Conservation (phyloP, 805 yeast genomes). For the Teunomyces atbi region DNA sequence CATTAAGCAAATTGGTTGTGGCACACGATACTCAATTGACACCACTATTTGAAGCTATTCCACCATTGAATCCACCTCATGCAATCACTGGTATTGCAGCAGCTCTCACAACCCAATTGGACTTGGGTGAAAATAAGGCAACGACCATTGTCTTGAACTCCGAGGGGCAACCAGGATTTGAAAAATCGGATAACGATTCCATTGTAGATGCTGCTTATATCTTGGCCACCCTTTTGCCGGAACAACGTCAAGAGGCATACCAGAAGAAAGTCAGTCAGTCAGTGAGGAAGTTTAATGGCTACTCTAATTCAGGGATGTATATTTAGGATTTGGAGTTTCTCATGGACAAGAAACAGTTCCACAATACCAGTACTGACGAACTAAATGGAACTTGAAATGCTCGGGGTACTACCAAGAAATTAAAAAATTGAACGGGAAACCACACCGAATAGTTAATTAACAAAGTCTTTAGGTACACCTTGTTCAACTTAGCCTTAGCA, state of each 20-base stretch:
- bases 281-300: conserved; percentile 23
- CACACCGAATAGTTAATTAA: conserved; percentile 71
- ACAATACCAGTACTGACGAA: conserved; percentile 78
- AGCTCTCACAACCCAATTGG: conserved; percentile 31
- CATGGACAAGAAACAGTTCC: conserved; percentile 92
- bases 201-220: conserved; percentile 30
- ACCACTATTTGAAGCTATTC: conserved; percentile 14
- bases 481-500: conserved; percentile 59
- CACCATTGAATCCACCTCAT: conserved; percentile 55
- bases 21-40: conserved; percentile 7
- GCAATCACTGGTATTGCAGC: conserved; percentile 59
- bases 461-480: conserved; percentile 65
- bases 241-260: conserved; percentile 6
- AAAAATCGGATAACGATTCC: conserved; percentile 47
- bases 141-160: conserved; percentile 43
- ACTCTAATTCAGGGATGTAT: conserved; percentile 27
- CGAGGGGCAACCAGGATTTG: conserved; percentile 63
- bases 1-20: conserved; percentile 22
- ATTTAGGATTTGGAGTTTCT: conserved; percentile 45
- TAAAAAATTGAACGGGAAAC: conserved; percentile 79
- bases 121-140: conserved; percentile 3
- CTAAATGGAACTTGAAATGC: conserved; percentile 88
- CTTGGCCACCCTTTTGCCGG: conserved; percentile 7
- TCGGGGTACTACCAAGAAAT: conserved; percentile 67
- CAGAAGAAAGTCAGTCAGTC: conserved; percentile 17